Evolutionary conservation across 2,329 filamentous ascomycete genomes (phyloP), one percentile per base, ranked within the genome.

Genomic region (Colletotrichum musicola): DNA sequence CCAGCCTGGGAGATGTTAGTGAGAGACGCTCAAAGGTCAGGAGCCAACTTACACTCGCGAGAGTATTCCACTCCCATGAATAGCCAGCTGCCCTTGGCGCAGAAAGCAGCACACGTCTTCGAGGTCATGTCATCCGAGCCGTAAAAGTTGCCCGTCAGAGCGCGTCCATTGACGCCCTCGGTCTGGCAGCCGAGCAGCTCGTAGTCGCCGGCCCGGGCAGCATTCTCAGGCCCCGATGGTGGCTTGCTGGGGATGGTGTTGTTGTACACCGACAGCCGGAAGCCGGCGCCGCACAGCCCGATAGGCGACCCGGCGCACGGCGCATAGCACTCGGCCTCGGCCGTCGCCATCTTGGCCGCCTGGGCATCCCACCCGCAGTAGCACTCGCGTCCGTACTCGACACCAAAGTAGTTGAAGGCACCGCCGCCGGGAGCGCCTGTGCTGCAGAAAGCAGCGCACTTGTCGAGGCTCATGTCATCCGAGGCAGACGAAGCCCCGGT

Each of bases 11-110:
- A 4, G 13, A 27, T n/a, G 35, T 44, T 3, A 65, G 62, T 42
- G 30, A 35, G 30, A 35, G 7, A 35, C 22, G 22, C 22, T 10
- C 9, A 35, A 10, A 35, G 9, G 9, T 35, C 30, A 14, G 10
- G 6, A 14, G 9, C 9, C 4, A 50, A 57, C 59, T 49, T 25
- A 68, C 75, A 77, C 60, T 77, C 75, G n/a, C 74, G 65, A 5
- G 62, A 72, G 40, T 76, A 77, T 56, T 77, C 75, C 4, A 77
- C 38, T 49, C 74, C 75, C 62, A 74, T 73, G 47, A 70, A 71
- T 12, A 63, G 57, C 62, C 61, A 72, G 46, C 69, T 71, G n/a
- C 58, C 71, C 2, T 69, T 42, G 4, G 49, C 71, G 25, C 73
- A 76, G 64, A 75, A 75, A 3, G 71, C 69, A 2, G 74, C 70